Evolutionary conservation across 1,284 basidiomycete species (phyloP).

Genomic region (Pseudozyma tsukubaensis): DNA sequence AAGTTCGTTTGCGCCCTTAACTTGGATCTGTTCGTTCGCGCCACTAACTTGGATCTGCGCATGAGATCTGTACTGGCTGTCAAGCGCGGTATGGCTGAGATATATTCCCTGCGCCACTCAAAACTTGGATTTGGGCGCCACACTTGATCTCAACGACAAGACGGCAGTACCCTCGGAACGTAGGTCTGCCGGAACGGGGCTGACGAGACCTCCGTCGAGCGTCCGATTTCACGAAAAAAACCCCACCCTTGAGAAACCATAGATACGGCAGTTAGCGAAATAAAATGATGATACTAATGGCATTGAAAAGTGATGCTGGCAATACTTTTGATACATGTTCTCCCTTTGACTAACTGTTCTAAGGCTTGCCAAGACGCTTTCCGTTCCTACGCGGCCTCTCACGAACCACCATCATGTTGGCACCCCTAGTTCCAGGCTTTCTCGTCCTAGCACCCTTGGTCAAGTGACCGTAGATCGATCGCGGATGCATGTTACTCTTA

Average conservation of each 20-base stretch:
- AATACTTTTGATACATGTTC: neutral
- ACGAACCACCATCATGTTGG: slow-evolving; percentile 93
- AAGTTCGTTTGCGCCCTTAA: neutral
- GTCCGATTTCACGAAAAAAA: neutral
- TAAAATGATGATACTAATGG: neutral
- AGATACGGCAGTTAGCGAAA: neutral
- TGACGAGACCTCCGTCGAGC: neutral
- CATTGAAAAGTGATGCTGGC: neutral
- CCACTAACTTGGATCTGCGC: neutral
- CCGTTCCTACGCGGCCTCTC: slow-evolving; percentile 88
- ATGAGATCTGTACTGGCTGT: neutral
- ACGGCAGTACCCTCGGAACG: too few relatives aligned
- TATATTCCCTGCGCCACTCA: neutral
- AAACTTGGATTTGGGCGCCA: neutral
- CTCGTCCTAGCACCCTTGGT: slow-evolving; percentile 92
- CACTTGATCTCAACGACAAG: too few relatives aligned
- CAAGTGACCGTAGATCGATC: slow-evolving; percentile 85
- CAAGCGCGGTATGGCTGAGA: neutral
- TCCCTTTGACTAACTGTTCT: neutral
- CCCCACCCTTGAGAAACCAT: neutral
- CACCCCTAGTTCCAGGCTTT: slow-evolving; percentile 83
- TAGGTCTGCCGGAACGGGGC: too few relatives aligned
- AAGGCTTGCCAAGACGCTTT: slow-evolving; percentile 71
- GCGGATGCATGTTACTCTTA: slow-evolving; percentile 79
- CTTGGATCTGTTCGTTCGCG: neutral